phyloP scores from a whole-genome alignment of 1,284 basidiomycete genomes.

The Rugosomyces carneus region DNA sequence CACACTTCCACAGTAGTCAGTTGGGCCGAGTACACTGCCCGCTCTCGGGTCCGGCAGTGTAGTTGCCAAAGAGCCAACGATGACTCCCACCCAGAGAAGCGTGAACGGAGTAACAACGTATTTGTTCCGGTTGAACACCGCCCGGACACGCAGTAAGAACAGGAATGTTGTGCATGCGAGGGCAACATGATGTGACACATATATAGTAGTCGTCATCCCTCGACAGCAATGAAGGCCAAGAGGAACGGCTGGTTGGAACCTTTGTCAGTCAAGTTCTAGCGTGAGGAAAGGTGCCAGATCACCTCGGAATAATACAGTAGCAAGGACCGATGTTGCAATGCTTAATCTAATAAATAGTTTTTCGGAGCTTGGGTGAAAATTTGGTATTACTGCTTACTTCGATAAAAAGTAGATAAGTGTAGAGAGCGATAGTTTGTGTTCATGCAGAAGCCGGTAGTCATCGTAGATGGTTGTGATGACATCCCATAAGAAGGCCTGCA shows the following conservation, averaged over 20 bases:
- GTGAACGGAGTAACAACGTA: constrained; percentile 20
- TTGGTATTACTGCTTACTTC: constrained; percentile 15
- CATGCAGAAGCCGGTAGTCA: constrained; percentile 20
- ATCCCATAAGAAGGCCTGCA: constrained; percentile 27
- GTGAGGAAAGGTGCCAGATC: constrained; percentile 9
- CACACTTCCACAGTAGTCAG: not conserved
- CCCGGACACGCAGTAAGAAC: constrained; percentile 28
- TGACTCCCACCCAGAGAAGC: constrained; percentile 25
- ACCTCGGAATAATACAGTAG: constrained; percentile 9
- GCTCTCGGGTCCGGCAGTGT: not conserved
- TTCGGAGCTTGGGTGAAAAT: not conserved
- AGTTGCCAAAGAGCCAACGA: constrained; percentile 14
- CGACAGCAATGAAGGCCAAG: not conserved
- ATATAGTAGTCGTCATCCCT: constrained; percentile 20
- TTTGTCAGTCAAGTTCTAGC: too few relatives aligned
- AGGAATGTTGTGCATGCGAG: constrained; percentile 24
- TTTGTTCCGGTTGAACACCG: constrained; percentile 23
- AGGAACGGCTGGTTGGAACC: not conserved
- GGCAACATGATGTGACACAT: constrained; percentile 13
- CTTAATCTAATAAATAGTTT: constrained; percentile 9
- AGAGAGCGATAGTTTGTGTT: constrained; percentile 14
- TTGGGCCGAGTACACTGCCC: not conserved
- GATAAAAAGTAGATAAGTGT: constrained; percentile 22
- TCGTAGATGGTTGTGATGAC: constrained; percentile 17
- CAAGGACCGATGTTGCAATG: constrained; percentile 9